Evolutionary conservation across 306 rosid genomes (phyloP), one percentile per base, ranked within the genome.

Genomic region (Pyrus betulifolia): DNA sequence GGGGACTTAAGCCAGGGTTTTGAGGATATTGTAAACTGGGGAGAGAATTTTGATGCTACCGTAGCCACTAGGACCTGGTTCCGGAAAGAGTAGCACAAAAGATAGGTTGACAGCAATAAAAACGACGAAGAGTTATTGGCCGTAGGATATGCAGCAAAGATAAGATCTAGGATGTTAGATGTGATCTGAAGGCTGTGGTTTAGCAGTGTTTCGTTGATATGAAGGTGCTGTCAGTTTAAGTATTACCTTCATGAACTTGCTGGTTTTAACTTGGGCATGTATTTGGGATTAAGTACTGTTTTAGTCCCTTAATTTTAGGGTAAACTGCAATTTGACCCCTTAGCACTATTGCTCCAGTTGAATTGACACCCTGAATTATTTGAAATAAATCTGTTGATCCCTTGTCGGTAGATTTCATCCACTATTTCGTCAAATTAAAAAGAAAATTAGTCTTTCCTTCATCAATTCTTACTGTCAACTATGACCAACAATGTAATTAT

Each of bases 1-100:
- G 66, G 11, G 82, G 59, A 59, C 61, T 64, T 78, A 25, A 72
- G 83, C 28, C 79, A 71, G 86, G 86, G 86, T 79, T 81, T 75
- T 38, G 61, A 79, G 61, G 78, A 76, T 76, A 52, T 38, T 55
- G 78, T 44, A 42, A 46, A 31, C 33, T 49, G 51, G 54, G 52
- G 60, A 42, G 65, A 22, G 6, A 33, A 38, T 55, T 21, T 70
- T 78, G 76, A 63, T 11, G 35, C 72, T 38, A 7, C 45, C 4
- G 27, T 42, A 21, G 61, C 65, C 63, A 51, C 54, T 33, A 59
- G 69, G 38, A 79, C 46, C 51, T 67, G 44, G 38, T 68, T 80
- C 57, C 60, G 51, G 79, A 59, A 64, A 12, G 59, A 11, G 72
- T 33, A 14, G 25, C 51, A 22, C 4, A 9, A 27, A 11, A 19